Conservation (phyloP, 345 rosid species). For the Eucalyptus rudis region DNA sequence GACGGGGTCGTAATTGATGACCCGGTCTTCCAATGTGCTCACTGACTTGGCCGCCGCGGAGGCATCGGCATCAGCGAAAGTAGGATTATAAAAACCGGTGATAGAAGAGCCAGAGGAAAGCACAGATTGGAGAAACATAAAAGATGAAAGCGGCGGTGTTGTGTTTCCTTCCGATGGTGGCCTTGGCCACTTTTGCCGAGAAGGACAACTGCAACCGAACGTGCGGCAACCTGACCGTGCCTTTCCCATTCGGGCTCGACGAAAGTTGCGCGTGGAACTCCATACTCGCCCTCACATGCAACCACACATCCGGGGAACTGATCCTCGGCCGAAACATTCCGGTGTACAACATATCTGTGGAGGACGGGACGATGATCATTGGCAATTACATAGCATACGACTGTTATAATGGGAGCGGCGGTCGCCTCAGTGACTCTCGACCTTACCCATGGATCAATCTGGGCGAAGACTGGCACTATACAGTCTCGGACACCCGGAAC, state of each 20-base stretch:
- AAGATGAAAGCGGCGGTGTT: not conserved
- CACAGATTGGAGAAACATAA: not conserved
- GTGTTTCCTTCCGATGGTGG: not conserved
- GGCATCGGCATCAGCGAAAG: not conserved
- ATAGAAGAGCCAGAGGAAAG: not conserved
- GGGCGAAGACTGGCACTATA: not conserved
- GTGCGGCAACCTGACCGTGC: not conserved
- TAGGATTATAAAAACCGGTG: not conserved
- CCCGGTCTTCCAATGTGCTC: not conserved
- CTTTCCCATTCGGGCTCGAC: not conserved
- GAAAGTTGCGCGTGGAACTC: not conserved
- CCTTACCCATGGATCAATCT: accelerated
- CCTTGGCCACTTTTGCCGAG: not conserved
- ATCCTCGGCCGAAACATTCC: accelerated
- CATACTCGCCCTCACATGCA: not conserved
- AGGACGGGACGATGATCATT: not conserved
- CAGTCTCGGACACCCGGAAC: not conserved
- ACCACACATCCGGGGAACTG: not conserved
- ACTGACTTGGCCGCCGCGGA: not conserved
- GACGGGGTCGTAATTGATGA: not conserved
- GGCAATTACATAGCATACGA: not conserved
- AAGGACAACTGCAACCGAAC: not conserved
- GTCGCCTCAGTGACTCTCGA: not conserved
- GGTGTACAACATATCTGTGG: not conserved
- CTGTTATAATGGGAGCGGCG: accelerated